Base-by-base conservation (phyloP, 345 rosid species). In the Raphanus raphanistrum region DNA sequence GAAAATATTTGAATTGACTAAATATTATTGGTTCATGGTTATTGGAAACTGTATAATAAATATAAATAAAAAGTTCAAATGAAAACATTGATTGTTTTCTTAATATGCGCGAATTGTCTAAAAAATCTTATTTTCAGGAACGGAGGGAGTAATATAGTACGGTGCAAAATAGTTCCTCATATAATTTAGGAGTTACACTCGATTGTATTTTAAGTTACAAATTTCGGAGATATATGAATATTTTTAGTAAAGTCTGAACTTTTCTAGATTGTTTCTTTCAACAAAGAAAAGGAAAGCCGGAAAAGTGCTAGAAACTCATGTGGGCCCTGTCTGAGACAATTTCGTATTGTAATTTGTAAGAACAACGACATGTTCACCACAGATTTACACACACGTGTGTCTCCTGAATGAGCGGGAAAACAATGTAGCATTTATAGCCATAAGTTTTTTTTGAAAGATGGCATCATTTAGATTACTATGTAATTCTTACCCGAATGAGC, bases 271-370 rank as follows among this genome's bases (percentile, higher is more conserved):
- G 27, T 8, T 68, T 50, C 55, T 50, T 15, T 32, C 33, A 45
- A 52, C 9, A 66, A 2, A 12, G 6, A 66, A 8, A 45, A 48
- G 55, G 17, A 50, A 50, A 50, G 55, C 55, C 55, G 55, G 55
- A n/a, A 3, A 65, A 67, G 72, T 77, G 72, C 76, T 38, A 71
- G 71, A 77, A 77, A 21, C 66, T 55, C 76, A 63, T 63, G 57
- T 54, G 80, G 71, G 17, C 71, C 67, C 17, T 31, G 41, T 36
- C 54, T 16, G n/a, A 50, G 64, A 35, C 70, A 63, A 54, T 26
- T 52, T 63, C 36, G 35, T 26, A 77, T 38, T 55, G 50, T 70
- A 63, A 0, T 71, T 38, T 55, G 50, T 70, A 63, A 0, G 50
- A 36, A 77, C 36, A 71, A 41, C 10, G 71, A 70, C 75, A 41